phyloP scores from a whole-genome alignment of 1,284 basidiomycete genomes.

The Trametes versicolor region DNA sequence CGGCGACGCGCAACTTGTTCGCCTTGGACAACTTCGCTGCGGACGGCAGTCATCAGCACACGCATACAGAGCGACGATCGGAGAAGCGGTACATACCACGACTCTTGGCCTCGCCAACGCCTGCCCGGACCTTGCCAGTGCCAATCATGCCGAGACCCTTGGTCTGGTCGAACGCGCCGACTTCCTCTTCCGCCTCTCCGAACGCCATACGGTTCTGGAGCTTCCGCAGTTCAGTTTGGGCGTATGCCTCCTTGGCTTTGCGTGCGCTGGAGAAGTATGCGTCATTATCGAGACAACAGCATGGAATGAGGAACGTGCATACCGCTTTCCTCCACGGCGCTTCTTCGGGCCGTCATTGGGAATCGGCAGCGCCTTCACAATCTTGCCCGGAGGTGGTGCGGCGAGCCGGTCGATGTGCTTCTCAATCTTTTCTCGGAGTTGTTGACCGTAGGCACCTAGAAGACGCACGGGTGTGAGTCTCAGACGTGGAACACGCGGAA shows the following conservation, averaged over 20 bases:
- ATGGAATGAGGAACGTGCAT: constrained; percentile 34
- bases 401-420: constrained; percentile 92
- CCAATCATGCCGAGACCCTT: constrained; percentile 98
- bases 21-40: constrained; percentile 96
- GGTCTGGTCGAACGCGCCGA: constrained; percentile 95
- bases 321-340: constrained; percentile 94
- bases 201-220: constrained; percentile 97
- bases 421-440: constrained; percentile 87
- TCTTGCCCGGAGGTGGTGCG: constrained; percentile 94
- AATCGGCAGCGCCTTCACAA: constrained; percentile 94
- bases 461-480: constrained; percentile 18
- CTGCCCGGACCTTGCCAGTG: constrained; percentile 90
- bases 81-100: constrained; percentile 67
- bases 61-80: not conserved
- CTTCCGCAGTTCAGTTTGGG: constrained; percentile 96
- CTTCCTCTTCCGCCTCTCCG: constrained; percentile 95
- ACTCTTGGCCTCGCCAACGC: constrained; percentile 86
- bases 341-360: constrained; percentile 97
- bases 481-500: not conserved
- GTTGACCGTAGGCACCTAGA: constrained; percentile 81
- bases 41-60: constrained; percentile 20
- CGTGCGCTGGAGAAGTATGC: constrained; percentile 73
- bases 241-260: constrained; percentile 97
- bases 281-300: not conserved
- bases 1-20: constrained; percentile 90